Conservation (phyloP, 2,329 filamentous ascomycete genomes). For the Cercospora sp. region DNA sequence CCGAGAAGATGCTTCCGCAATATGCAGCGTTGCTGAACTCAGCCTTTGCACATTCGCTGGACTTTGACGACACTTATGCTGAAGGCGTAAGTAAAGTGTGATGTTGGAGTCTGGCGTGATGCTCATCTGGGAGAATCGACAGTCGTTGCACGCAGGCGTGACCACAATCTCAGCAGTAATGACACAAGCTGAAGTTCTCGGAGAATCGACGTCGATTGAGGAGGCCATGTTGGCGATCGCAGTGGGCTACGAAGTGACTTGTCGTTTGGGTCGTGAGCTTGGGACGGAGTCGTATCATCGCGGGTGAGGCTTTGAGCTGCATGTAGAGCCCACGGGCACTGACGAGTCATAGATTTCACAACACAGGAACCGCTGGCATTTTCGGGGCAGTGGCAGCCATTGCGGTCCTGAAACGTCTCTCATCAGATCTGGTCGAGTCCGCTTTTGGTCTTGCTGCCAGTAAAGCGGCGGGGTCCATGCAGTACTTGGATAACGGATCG, state of each 20-base stretch:
- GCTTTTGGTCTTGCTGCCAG: constrained; percentile 43
- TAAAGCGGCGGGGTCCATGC: constrained; percentile 43
- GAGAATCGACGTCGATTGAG: constrained; percentile 21
- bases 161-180: constrained; percentile 44
- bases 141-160: constrained; percentile 45
- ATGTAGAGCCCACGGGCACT: background rate
- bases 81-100: constrained; percentile 29
- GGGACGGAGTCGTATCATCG: constrained; percentile 39
- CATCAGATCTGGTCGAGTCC: constrained; percentile 32
- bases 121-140: background rate
- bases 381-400: constrained; percentile 42
- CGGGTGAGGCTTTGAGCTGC: background rate
- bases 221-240: constrained; percentile 38
- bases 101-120: background rate
- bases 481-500: constrained; percentile 43
- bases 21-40: constrained; percentile 48
- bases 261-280: constrained; percentile 40
- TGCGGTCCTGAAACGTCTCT: constrained; percentile 33
- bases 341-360: constrained; percentile 38
- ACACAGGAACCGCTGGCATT: constrained; percentile 41
- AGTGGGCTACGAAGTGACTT: constrained; percentile 40
- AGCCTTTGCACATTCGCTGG: constrained; percentile 46
- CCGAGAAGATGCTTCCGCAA: constrained; percentile 40
- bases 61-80: constrained; percentile 51
- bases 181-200: constrained; percentile 37